Conservation (phyloP, 768 basidiomycete species). For the Aureoboletus auriporus region DNA sequence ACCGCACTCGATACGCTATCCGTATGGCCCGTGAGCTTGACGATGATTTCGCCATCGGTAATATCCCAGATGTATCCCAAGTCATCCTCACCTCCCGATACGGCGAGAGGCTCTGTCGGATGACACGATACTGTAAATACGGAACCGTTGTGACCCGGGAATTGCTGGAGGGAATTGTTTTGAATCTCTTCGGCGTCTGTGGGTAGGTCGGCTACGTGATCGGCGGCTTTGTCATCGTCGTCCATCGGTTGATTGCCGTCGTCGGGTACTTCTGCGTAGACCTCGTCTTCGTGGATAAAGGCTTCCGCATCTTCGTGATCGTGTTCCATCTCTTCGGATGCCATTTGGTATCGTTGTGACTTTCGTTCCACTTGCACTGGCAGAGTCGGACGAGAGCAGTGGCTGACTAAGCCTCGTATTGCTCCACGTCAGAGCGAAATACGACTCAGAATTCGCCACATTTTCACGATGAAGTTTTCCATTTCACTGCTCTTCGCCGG, state of each 20-base stretch:
- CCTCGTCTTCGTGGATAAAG: slow-evolving; percentile 64
- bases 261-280: slow-evolving; percentile 59
- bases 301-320: slow-evolving; percentile 47
- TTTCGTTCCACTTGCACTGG: too few species aligned
- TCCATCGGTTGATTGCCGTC: slow-evolving; percentile 73
- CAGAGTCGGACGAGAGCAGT: too few species aligned
- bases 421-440: slow-evolving; percentile 27
- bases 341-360: too few species aligned
- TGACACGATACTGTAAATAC: slow-evolving; percentile 85
- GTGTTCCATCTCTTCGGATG: slow-evolving; percentile 35
- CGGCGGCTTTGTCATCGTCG: slow-evolving; percentile 57
- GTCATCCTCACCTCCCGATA: slow-evolving; percentile 95
- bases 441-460: slow-evolving; percentile 9
- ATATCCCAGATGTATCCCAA: slow-evolving; percentile 92
- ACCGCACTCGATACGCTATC: slow-evolving; percentile 81
- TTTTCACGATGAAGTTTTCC: slow-evolving; percentile 51
- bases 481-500: slow-evolving; percentile 53
- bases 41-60: slow-evolving; percentile 73
- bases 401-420: slow-evolving; percentile 23
- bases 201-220: slow-evolving; percentile 41
- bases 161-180: slow-evolving; percentile 68
- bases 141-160: slow-evolving; percentile 64
- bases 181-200: slow-evolving; percentile 39
- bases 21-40: slow-evolving; percentile 85
- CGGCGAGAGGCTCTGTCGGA: slow-evolving; percentile 75